Evolutionary conservation across 1,284 basidiomycete genomes (phyloP).

Genomic region (Xerocomus tenax): DNA sequence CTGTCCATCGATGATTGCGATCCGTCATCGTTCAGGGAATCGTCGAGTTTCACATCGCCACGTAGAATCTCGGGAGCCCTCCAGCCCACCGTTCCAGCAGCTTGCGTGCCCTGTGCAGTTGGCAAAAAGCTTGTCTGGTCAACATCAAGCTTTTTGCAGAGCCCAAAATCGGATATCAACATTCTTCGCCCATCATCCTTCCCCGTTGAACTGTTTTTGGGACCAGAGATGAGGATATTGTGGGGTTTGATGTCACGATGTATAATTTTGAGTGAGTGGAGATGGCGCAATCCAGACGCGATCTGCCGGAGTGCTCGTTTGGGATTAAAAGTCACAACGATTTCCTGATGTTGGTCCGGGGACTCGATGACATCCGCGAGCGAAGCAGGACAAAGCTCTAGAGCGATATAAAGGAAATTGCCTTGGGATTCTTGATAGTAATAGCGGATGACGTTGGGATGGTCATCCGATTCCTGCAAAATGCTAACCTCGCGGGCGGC

Average conservation of each 20-base stretch:
- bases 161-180: conserved; percentile 92
- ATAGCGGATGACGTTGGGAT: conserved; percentile 96
- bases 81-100: conserved; percentile 89
- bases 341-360: conserved; percentile 65
- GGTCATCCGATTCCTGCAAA: conserved; percentile 93
- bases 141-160: conserved; percentile 85
- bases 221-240: conserved; percentile 86
- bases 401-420: conserved; percentile 94
- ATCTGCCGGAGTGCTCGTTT: conserved; percentile 87
- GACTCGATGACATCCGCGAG: conserved; percentile 88
- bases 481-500: conserved; percentile 91
- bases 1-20: conserved; percentile 63
- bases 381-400: conserved; percentile 92
- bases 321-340: conserved; percentile 66
- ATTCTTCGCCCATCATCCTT: conserved; percentile 60
- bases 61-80: conserved; percentile 87
- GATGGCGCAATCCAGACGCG: conserved; percentile 78
- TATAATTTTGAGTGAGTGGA: conserved; percentile 92
- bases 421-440: conserved; percentile 93
- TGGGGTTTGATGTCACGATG: conserved; percentile 98
- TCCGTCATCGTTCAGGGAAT: conserved; percentile 55
- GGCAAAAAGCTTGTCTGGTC: conserved; percentile 90
- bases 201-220: conserved; percentile 49
- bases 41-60: conserved; percentile 85
- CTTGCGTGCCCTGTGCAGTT: conserved; percentile 72